Percentiles rank a stretch among this genome's conserved stretches.
These are phyloP conservation scores for Microcyclospora tardicrescens DNA, from an alignment of 2,329 filamentous ascomycete species.

Conservation along the genomic window DNA sequence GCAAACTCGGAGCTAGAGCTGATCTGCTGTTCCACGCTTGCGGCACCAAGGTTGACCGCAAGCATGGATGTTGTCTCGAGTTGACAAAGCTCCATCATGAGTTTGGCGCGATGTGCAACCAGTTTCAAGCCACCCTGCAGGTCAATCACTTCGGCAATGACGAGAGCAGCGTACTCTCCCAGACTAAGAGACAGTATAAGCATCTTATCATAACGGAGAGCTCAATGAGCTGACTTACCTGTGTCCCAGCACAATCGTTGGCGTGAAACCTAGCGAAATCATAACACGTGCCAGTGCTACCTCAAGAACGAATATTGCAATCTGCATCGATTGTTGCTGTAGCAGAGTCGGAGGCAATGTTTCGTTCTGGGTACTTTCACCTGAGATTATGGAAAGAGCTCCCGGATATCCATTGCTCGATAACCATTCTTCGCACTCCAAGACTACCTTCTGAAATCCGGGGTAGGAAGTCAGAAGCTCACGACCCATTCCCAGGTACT, in stretches of 20 bases:
- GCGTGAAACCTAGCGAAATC: conserved; percentile 17
- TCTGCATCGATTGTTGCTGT: conserved; percentile 21
- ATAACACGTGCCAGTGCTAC: conserved; percentile 26
- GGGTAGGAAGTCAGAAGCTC: conserved; percentile 20
- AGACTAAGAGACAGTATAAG: neutral
- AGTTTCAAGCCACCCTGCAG: neutral
- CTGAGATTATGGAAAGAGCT: no score
- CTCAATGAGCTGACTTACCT: neutral
- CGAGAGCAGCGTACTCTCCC: neutral
- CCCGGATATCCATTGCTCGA: no score
- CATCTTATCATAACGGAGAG: no score
- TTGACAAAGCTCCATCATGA: conserved; percentile 9
- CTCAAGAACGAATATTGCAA: conserved; percentile 28
- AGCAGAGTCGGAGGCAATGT: neutral
- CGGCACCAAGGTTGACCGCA: conserved; percentile 5
- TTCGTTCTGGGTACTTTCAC: no score
- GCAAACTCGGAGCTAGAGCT: neutral
- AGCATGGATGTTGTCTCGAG: conserved; percentile 19
- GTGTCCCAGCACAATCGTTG: conserved; percentile 19
- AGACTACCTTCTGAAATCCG: conserved; percentile 16
- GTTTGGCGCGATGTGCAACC: neutral
- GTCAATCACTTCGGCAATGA: neutral
- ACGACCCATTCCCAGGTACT: conserved; percentile 14
- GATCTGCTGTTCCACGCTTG: conserved; percentile 4
- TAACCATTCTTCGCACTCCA: conserved; percentile 1